These are phyloP conservation scores for Funneliformis mosseae DNA, from an alignment of 192 early-diverging fungal species.

Conservation along the genomic window DNA sequence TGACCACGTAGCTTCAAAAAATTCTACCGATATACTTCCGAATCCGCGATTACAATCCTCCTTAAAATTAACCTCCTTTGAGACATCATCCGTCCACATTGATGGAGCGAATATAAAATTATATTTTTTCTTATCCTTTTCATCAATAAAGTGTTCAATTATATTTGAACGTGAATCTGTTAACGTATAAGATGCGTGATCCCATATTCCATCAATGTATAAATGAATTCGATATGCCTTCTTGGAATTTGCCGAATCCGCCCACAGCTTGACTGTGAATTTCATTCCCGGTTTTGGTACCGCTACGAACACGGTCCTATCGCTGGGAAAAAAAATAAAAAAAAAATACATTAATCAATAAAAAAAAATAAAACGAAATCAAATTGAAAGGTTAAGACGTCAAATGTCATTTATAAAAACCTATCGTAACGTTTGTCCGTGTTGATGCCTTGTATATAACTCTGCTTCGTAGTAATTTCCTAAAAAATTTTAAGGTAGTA, in stretches of 20 bases:
- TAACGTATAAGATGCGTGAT: not conserved
- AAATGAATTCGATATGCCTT: not conserved
- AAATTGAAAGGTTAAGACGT: not conserved
- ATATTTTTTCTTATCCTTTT: not conserved
- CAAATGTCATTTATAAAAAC: not conserved
- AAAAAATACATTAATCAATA: not conserved
- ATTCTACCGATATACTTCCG: not conserved
- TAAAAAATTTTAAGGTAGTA: not conserved
- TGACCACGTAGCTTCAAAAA: not conserved
- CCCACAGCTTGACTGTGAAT: not conserved
- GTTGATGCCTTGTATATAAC: not conserved
- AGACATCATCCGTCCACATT: not conserved
- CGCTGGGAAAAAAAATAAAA: not conserved
- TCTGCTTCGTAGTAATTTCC: not conserved
- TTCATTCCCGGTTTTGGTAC: not conserved
- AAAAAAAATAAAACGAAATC: not conserved
- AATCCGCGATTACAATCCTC: not conserved
- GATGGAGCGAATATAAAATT: not conserved
- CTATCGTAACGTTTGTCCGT: not conserved
- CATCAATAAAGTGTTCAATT: not conserved
- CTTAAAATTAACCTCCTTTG: not conserved
- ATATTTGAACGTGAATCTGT: not conserved
- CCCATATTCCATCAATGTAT: not conserved
- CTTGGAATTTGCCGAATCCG: not conserved
- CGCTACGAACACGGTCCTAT: not conserved